Conservation (phyloP, 2,329 filamentous ascomycete genomes). For the Waltergamsia citrina region DNA sequence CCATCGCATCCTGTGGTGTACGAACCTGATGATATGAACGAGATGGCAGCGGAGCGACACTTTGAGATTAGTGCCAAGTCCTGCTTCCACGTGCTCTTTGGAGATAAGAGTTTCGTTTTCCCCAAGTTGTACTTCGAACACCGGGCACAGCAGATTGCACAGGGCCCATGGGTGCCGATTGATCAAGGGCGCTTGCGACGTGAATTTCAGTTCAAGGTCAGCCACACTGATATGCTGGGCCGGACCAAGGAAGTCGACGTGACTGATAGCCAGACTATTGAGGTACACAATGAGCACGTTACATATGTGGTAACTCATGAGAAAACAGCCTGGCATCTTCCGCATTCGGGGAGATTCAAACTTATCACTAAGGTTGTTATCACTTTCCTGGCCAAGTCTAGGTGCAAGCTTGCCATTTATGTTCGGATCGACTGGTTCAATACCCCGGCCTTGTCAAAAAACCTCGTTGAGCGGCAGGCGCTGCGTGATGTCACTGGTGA, state of each 20-base stretch:
- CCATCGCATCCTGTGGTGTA: slow-evolving; percentile 75
- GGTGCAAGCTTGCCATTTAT: slow-evolving; percentile 84
- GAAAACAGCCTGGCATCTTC: slow-evolving; percentile 73
- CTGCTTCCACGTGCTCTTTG: slow-evolving; percentile 92
- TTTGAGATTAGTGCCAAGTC: slow-evolving; percentile 91
- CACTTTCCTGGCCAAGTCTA: slow-evolving; percentile 84
- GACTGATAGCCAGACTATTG: slow-evolving; percentile 77
- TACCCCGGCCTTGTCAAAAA: slow-evolving; percentile 50
- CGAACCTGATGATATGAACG: slow-evolving; percentile 72
- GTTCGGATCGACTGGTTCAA: slow-evolving; percentile 81
- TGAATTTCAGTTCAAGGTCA: slow-evolving; percentile 72
- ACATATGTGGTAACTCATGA: slow-evolving; percentile 55
- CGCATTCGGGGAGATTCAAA: slow-evolving; percentile 68
- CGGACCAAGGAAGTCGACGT: slow-evolving; percentile 52
- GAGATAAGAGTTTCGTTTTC: slow-evolving; percentile 91
- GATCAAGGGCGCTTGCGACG: slow-evolving; percentile 65
- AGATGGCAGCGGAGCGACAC: slow-evolving; percentile 65
- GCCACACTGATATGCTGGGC: slow-evolving; percentile 56
- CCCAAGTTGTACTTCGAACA: slow-evolving; percentile 82
- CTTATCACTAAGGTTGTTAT: slow-evolving; percentile 88
- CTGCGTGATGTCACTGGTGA: slow-evolving; percentile 65
- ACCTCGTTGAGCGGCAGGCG: slow-evolving; percentile 59
- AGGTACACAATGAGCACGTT: slow-evolving; percentile 68
- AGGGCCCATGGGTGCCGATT: slow-evolving; percentile 72
- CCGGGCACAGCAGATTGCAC: slow-evolving; percentile 68